Percentiles rank a stretch among this genome's conserved stretches.
These are phyloP conservation scores for Trametes polyzona DNA, from an alignment of 1,284 basidiomycete genomes.

Conservation along the genomic window DNA sequence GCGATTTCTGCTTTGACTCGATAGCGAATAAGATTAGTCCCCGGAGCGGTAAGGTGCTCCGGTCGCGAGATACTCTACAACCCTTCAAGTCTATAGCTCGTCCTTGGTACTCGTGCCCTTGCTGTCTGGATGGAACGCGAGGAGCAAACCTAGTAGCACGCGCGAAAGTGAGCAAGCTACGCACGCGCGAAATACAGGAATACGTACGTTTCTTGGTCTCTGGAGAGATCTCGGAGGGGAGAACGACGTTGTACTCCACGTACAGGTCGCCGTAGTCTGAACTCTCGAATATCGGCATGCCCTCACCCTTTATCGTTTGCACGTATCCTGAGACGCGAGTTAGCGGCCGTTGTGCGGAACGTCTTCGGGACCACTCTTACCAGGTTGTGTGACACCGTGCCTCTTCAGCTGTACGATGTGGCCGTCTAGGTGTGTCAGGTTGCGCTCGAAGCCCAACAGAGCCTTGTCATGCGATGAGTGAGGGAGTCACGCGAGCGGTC, in stretches of 20 bases:
- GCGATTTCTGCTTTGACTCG: too few relatives aligned
- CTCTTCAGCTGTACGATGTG: conserved; percentile 75
- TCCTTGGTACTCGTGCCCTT: conserved; percentile 20
- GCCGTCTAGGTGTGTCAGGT: conserved; percentile 90
- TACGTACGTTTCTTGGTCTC: conserved; percentile 69
- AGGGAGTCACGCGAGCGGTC: neutral
- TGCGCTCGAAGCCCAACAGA: conserved; percentile 80
- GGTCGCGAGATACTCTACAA: conserved; percentile 14
- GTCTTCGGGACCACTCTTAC: conserved; percentile 39
- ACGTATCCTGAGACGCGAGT: conserved; percentile 68
- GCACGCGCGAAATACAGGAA: neutral
- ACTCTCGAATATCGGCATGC: conserved; percentile 80
- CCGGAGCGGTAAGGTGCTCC: neutral
- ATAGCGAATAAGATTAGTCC: conserved; percentile 24
- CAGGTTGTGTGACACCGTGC: conserved; percentile 87
- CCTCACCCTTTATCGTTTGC: conserved; percentile 84
- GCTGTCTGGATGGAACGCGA: conserved; percentile 22
- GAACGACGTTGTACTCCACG: conserved; percentile 88
- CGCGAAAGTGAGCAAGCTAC: neutral
- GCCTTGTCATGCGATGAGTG: conserved; percentile 53
- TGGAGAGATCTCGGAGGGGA: conserved; percentile 73
- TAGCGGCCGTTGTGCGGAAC: too few relatives aligned
- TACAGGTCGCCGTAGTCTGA: conserved; percentile 80
- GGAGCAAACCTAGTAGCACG: conserved; percentile 16
- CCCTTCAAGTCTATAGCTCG: conserved; percentile 20